Evolutionary conservation across 306 rosid genomes (phyloP).

Genomic region (Fragaria nilgerrensis): DNA sequence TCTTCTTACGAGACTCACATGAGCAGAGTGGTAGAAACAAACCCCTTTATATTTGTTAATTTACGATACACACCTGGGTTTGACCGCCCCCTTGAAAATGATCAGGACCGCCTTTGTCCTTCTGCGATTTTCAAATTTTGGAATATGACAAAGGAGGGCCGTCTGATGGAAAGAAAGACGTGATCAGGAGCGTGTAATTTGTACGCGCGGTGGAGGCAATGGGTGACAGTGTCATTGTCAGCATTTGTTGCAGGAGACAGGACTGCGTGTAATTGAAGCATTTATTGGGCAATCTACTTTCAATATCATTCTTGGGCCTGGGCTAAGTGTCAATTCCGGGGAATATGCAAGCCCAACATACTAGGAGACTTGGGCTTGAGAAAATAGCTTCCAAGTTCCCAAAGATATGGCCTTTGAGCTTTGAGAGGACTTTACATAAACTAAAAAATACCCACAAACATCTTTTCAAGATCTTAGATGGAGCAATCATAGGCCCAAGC

Average conservation of each 20-base stretch:
- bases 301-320: background rate
- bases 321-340: background rate
- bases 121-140: background rate
- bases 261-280: background rate
- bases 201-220: background rate
- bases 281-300: background rate
- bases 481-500: background rate
- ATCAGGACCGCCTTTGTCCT: background rate
- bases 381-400: background rate
- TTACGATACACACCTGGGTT: background rate
- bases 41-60: background rate
- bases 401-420: too few relatives aligned
- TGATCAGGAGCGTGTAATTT: background rate
- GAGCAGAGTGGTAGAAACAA: background rate
- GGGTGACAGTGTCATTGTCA: background rate
- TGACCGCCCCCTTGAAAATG: background rate
- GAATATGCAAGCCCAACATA: too few relatives aligned
- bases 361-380: background rate
- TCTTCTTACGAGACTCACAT: background rate
- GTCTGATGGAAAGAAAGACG: background rate
- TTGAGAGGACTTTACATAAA: too few relatives aligned
- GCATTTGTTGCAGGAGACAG: background rate
- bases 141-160: background rate
- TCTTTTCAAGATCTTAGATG: too few relatives aligned
- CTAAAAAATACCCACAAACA: too few relatives aligned